Evolutionary conservation across 2,329 filamentous ascomycete genomes (phyloP).

Genomic region (Ascochyta viciae-villosae): DNA sequence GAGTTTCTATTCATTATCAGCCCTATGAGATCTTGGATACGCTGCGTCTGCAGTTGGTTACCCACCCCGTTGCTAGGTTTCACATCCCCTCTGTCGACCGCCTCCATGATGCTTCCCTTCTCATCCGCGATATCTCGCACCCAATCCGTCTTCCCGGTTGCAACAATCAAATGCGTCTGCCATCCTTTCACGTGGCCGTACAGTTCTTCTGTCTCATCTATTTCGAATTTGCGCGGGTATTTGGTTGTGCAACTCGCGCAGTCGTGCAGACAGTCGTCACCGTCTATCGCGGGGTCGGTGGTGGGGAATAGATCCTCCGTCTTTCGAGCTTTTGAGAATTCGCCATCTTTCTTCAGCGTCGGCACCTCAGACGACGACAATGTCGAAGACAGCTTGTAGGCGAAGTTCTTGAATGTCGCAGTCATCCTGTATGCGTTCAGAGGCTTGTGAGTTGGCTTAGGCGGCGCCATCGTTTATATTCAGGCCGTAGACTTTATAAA

Average conservation of each 20-base stretch:
- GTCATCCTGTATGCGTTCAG: conserved; percentile 47
- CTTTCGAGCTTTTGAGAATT: conserved; percentile 57
- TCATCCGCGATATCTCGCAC: conserved; percentile 85
- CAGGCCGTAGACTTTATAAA: conserved; percentile 27
- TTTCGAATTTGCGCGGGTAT: conserved; percentile 75
- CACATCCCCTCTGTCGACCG: conserved; percentile 58
- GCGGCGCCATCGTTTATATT: conserved; percentile 25
- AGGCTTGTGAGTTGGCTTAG: conserved; percentile 32
- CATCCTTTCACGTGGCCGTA: conserved; percentile 88
- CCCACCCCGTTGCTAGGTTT: conserved; percentile 73
- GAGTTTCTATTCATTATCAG: conserved; percentile 65
- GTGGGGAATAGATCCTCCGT: conserved; percentile 71
- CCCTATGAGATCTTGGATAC: neutral
- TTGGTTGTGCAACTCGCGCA: conserved; percentile 81
- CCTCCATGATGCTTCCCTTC: conserved; percentile 67
- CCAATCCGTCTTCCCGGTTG: conserved; percentile 97
- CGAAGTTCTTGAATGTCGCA: conserved; percentile 46
- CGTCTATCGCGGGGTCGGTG: conserved; percentile 78
- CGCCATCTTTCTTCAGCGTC: conserved; percentile 42
- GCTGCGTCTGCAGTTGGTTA: conserved; percentile 18
- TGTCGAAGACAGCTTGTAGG: conserved; percentile 46
- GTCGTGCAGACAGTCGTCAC: conserved; percentile 87
- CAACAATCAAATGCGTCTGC: conserved; percentile 88
- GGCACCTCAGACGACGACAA: conserved; percentile 42
- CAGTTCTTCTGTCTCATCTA: conserved; percentile 78